Evolutionary conservation across 2,329 filamentous ascomycete species (phyloP).

Genomic region (Sporothrix humicola): DNA sequence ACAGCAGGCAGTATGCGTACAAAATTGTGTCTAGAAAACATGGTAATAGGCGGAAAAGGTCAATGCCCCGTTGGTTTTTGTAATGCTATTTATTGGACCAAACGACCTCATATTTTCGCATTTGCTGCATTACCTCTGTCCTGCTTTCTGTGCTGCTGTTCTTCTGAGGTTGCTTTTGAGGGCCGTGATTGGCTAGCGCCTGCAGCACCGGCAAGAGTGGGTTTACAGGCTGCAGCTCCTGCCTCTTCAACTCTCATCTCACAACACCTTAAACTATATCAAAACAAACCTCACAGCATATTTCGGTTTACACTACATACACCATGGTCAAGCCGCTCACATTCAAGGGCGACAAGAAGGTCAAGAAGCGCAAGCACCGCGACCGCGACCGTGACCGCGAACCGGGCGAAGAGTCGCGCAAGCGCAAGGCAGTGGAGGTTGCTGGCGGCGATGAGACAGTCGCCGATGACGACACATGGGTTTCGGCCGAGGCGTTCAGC

Average conservation of each 20-base stretch:
- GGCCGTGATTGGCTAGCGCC: slow-evolving; percentile 22
- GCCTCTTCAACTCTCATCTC: not conserved
- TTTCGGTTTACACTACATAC: not conserved
- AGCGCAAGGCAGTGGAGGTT: slow-evolving; percentile 48
- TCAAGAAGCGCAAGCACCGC: slow-evolving; percentile 85
- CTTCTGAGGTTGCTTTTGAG: slow-evolving; percentile 12
- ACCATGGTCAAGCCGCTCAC: slow-evolving; percentile 84
- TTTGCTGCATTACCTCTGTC: not conserved
- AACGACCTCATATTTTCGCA: too few relatives aligned
- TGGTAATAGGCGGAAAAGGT: too few relatives aligned
- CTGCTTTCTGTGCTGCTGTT: not conserved
- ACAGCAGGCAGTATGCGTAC: too few relatives aligned
- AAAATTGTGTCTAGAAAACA: too few relatives aligned
- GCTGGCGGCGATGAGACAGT: slow-evolving; percentile 47
- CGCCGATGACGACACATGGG: slow-evolving; percentile 84
- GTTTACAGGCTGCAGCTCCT: not conserved
- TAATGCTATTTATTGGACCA: too few relatives aligned
- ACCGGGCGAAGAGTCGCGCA: slow-evolving; percentile 43
- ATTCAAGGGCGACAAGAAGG: slow-evolving; percentile 97
- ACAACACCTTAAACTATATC: not conserved
- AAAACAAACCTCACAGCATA: not conserved
- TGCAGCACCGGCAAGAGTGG: not conserved
- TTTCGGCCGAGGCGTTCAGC: slow-evolving; percentile 73
- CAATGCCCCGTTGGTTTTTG: too few relatives aligned
- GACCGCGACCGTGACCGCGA: slow-evolving; percentile 59